A percentile compares a stretch with the other conserved stretches of the same genome.
phyloP scores from a whole-genome alignment of 768 basidiomycete species.

The Collybia nuda region DNA sequence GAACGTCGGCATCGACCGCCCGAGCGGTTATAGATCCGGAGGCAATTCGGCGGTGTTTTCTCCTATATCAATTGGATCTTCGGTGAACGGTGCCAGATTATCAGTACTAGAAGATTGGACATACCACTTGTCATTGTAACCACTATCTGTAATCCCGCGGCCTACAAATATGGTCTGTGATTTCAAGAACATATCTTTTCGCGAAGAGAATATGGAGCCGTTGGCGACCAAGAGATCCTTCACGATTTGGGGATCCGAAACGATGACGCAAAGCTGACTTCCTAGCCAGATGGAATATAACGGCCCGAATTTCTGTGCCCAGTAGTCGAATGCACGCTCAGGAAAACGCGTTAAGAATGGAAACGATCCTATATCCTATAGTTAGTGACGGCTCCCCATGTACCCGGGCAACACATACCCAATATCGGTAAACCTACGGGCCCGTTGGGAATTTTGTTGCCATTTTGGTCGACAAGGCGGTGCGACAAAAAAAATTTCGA shows the following conservation, averaged over 20 bases:
- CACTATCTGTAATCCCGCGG: slow-evolving; percentile 41
- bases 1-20: slow-evolving; percentile 31
- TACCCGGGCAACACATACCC: slow-evolving; percentile 9
- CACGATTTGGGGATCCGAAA: slow-evolving; percentile 42
- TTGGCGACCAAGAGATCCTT: slow-evolving; percentile 45
- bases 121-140: slow-evolving; percentile 43
- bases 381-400: neutral
- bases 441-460: slow-evolving; percentile 19
- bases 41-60: slow-evolving; percentile 42
- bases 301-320: slow-evolving; percentile 42
- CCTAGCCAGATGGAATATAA: slow-evolving; percentile 47
- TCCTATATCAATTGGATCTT: slow-evolving; percentile 21
- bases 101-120: neutral
- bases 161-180: slow-evolving; percentile 41
- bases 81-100: neutral
- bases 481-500: slow-evolving; percentile 5
- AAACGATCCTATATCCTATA: slow-evolving; percentile 24
- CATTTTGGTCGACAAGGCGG: slow-evolving; percentile 12
- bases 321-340: slow-evolving; percentile 38
- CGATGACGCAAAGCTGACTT: slow-evolving; percentile 44
- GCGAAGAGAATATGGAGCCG: slow-evolving; percentile 44
- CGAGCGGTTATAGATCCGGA: slow-evolving; percentile 26
- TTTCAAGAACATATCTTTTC: slow-evolving; percentile 45
- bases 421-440: slow-evolving; percentile 20
- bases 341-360: slow-evolving; percentile 40